These are phyloP conservation scores for Phytophthora brassicae DNA, from an alignment of 352 stramenopile genomes.

Conservation along the genomic window DNA sequence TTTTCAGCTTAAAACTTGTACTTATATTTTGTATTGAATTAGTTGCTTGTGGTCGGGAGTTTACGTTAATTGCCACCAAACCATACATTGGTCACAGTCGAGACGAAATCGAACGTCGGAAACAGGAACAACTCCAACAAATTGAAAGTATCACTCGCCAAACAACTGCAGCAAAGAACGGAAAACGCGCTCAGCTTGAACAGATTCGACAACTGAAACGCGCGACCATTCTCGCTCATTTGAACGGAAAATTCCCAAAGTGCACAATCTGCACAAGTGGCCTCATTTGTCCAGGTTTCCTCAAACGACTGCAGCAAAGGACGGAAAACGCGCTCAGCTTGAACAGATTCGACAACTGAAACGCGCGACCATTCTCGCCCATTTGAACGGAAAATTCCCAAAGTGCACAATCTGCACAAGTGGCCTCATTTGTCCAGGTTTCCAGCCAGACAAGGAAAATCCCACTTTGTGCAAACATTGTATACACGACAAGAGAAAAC, in stretches of 20 bases:
- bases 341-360: constrained; percentile 52
- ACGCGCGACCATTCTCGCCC: constrained; percentile 40
- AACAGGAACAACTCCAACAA: constrained; percentile 44
- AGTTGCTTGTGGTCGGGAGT: constrained; percentile 92
- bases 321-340: constrained; percentile 41
- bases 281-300: constrained; percentile 73
- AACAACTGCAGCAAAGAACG: constrained; percentile 42
- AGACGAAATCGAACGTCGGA: constrained; percentile 59
- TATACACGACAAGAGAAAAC: constrained; percentile 70
- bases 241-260: constrained; percentile 65
- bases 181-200: constrained; percentile 42
- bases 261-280: constrained; percentile 69
- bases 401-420: constrained; percentile 71
- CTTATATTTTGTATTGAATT: background rate
- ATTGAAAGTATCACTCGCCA: constrained; percentile 51
- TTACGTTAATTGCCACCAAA: constrained; percentile 91
- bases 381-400: constrained; percentile 59
- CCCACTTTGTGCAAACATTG: constrained; percentile 75
- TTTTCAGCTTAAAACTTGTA: background rate
- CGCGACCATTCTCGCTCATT: constrained; percentile 38
- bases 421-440: constrained; percentile 68
- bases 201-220: constrained; percentile 52
- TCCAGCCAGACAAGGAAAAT: constrained; percentile 69
- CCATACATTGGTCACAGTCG: constrained; percentile 89
- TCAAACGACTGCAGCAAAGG: constrained; percentile 47